Evolutionary conservation across 805 yeast genomes (phyloP).

Genomic region (Wickerhamomyces alni): DNA sequence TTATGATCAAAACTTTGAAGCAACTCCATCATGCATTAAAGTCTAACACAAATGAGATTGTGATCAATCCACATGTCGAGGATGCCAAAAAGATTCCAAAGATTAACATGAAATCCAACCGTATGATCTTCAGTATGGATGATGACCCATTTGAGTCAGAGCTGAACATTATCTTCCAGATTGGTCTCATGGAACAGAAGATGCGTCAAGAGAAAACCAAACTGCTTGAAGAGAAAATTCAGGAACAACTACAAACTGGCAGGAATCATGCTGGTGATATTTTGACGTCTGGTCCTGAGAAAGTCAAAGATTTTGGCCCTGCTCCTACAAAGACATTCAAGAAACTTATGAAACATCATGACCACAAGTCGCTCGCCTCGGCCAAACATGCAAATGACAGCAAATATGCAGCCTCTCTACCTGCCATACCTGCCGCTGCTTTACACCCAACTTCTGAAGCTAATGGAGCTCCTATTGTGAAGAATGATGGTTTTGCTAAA

Average conservation of each 20-base stretch:
- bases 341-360: background rate
- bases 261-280: background rate
- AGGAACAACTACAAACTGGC: slow-evolving; percentile 11
- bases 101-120: slow-evolving; percentile 47
- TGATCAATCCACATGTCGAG: slow-evolving; percentile 33
- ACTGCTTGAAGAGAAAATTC: slow-evolving; percentile 31
- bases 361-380: background rate
- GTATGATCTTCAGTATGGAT: slow-evolving; percentile 61
- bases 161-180: slow-evolving; percentile 54
- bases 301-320: background rate
- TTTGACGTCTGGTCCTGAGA: background rate
- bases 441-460: background rate
- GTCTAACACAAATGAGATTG: slow-evolving; percentile 30
- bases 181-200: slow-evolving; percentile 63
- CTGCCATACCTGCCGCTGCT: background rate
- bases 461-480: too few relatives aligned
- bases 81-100: slow-evolving; percentile 48
- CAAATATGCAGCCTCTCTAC: background rate
- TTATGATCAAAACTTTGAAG: slow-evolving; percentile 57
- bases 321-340: slow-evolving; percentile 1
- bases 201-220: slow-evolving; percentile 46
- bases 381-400: background rate
- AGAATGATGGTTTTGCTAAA: slow-evolving; percentile 3
- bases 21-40: slow-evolving; percentile 51
- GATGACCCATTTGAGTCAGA: slow-evolving; percentile 89